phyloP scores from a whole-genome alignment of 441 rosid genomes.

The Eruca vesicaria region DNA sequence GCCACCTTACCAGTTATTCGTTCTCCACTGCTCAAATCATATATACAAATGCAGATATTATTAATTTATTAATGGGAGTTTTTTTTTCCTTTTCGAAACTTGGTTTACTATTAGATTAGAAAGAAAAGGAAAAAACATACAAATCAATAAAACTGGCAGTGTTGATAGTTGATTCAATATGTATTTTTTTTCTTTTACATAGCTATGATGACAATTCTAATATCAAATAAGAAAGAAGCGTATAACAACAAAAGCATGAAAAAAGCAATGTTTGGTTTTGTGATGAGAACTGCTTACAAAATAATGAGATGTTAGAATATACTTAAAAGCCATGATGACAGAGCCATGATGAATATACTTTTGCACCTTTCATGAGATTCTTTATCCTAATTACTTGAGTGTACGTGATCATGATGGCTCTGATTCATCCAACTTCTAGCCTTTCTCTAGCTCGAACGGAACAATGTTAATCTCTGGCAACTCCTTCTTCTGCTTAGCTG shows the following conservation, averaged over 20 bases:
- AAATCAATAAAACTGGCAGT: too few species aligned
- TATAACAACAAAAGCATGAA: background rate
- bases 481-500: constrained; percentile 8
- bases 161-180: too few species aligned
- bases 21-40: too few species aligned
- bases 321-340: background rate
- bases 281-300: background rate
- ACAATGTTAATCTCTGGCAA: background rate
- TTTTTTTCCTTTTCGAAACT: too few species aligned
- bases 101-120: too few species aligned
- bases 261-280: background rate
- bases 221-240: background rate
- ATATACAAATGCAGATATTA: too few species aligned
- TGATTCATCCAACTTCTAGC: background rate
- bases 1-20: too few species aligned
- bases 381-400: background rate
- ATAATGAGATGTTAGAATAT: background rate
- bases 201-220: too few species aligned
- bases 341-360: background rate
- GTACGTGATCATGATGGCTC: background rate
- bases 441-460: constrained; percentile 15
- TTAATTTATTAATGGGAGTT: too few species aligned
- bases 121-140: too few species aligned
- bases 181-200: too few species aligned
- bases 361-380: background rate